Conservation (phyloP, 345 rosid species). For the Leavenworthia alabamica region DNA sequence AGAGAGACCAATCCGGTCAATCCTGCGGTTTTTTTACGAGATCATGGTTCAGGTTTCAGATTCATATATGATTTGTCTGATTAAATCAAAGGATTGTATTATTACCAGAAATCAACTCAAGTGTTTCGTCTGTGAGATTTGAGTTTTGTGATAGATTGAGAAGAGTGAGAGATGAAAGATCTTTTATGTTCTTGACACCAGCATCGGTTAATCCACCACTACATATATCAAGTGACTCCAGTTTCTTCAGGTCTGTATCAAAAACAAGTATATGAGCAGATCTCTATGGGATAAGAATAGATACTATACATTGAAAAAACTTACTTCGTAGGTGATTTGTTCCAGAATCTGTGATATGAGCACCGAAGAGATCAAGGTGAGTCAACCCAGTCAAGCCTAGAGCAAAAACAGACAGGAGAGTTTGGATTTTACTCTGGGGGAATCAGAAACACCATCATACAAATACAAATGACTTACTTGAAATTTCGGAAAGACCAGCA, state of each 20-base stretch:
- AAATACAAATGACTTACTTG: conserved; percentile 44
- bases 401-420: conserved; percentile 5
- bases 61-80: not conserved
- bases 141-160: conserved; percentile 83
- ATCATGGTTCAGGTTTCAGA: conserved; percentile 4
- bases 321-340: conserved; percentile 59
- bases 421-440: not conserved
- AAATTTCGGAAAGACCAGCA: conserved; percentile 74
- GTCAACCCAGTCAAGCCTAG: conserved; percentile 77
- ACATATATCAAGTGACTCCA: conserved; percentile 80
- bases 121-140: conserved; percentile 69
- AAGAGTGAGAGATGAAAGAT: conserved; percentile 52
- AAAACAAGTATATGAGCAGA: not conserved
- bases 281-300: not conserved
- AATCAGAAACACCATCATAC: not conserved
- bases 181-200: conserved; percentile 82
- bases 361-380: conserved; percentile 90
- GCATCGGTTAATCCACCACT: conserved; percentile 95
- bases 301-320: conserved; percentile 3
- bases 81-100: not conserved
- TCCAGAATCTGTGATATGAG: conserved; percentile 75
- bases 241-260: conserved; percentile 64
- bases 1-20: conserved; percentile 66
- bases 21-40: conserved; percentile 42
- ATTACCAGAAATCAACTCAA: conserved; percentile 79